Evolutionary conservation across 2,329 filamentous ascomycete species (phyloP), one percentile per base, ranked within the genome.

Genomic region (Aureobasidium vineae): DNA sequence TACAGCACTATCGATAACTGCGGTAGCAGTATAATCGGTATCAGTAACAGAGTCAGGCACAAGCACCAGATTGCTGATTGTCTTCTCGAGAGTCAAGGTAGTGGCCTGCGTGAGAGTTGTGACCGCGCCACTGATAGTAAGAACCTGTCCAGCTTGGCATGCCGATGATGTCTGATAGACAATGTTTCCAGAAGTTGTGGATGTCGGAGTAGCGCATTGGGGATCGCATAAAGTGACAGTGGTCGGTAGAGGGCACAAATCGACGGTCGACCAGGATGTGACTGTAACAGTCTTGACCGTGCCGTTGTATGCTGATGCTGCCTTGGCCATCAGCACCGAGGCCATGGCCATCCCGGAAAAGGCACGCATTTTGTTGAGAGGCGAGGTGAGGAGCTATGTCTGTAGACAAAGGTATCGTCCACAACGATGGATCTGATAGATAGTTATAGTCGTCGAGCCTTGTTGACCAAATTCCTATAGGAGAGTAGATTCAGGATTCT

Each of bases 191-290:
- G 21, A 33, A 19, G n/a, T 47, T 10, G 40, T 16, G 5, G n/a
- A 2, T 11, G 26, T 19, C 16, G 56, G 26, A 6, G 15, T 41
- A 23, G n/a, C 28, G 21, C 56, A 45, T 16, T 60, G 26, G 10
- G 56, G 26, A 23, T 60, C 33, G 19, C 26, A 60, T 6, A 60
- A 8, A 19, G 54, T 57, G 15, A 57, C 11, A 31, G 54, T 57
- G 21, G 36, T 26, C 3, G 54, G 31, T 7, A 31, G 7, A 60
- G 56, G 41, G n/a, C 56, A 60, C 21, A 43, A 11, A 41, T n/a
- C 11, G 53, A 28, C 1, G 6, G 56, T 60, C 10, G 56, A 60
- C 56, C 41, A 60, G n/a, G 40, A 60, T 10, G 56, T 60, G 19
- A 45, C 26, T 33, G 56, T 47, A 4, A 40, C 16, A 15, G 49